Evolutionary conservation across 1,284 basidiomycete genomes (phyloP).

Genomic region (Wallemia hederae): DNA sequence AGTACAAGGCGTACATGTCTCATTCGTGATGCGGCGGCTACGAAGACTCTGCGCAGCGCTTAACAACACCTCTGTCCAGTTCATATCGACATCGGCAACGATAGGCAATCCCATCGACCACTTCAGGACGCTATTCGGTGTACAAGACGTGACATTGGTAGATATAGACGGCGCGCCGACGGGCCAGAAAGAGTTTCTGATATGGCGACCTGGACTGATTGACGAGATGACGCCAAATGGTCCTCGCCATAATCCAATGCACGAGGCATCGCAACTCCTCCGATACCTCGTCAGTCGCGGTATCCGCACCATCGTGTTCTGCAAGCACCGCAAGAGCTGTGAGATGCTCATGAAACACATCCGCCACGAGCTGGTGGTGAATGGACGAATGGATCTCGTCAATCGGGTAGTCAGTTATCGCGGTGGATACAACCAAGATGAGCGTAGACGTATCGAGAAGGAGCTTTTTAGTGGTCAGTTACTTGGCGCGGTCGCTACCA

Average conservation of each 20-base stretch:
- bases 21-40: slow-evolving; percentile 41
- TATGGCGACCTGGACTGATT: slow-evolving; percentile 44
- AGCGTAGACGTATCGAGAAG: slow-evolving; percentile 50
- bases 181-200: slow-evolving; percentile 42
- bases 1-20: slow-evolving; percentile 48
- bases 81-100: slow-evolving; percentile 70
- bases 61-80: slow-evolving; percentile 35
- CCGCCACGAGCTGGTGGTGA: slow-evolving; percentile 36
- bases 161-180: slow-evolving; percentile 58
- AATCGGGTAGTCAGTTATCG: slow-evolving; percentile 54
- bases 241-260: slow-evolving; percentile 31
- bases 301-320: slow-evolving; percentile 56
- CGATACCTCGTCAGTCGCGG: slow-evolving; percentile 52
- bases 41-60: slow-evolving; percentile 52
- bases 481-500: slow-evolving; percentile 62
- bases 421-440: slow-evolving; percentile 37
- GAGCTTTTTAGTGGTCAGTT: slow-evolving; percentile 60
- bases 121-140: slow-evolving; percentile 43
- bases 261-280: slow-evolving; percentile 46
- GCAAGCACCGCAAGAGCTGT: slow-evolving; percentile 52
- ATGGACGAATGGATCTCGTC: slow-evolving; percentile 46
- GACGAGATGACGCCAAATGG: slow-evolving; percentile 29
- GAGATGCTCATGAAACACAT: slow-evolving; percentile 59
- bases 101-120: slow-evolving; percentile 45
- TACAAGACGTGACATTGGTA: slow-evolving; percentile 32